These are phyloP conservation scores for Schizophyllum commune DNA, from an alignment of 1,284 basidiomycete genomes.

Conservation along the genomic window DNA sequence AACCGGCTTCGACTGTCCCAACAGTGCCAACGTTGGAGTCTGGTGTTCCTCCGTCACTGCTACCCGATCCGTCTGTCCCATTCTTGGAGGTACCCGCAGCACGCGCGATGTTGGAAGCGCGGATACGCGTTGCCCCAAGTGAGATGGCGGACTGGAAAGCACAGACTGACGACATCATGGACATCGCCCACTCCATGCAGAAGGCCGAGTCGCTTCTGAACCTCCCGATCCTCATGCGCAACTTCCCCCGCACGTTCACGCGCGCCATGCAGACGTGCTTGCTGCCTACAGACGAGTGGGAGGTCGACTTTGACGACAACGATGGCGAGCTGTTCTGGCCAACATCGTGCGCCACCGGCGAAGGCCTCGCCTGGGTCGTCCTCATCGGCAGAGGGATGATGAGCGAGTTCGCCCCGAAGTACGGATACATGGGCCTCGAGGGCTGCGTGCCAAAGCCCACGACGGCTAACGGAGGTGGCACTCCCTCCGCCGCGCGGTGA, in stretches of 20 bases:
- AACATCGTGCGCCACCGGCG: slow-evolving; percentile 55
- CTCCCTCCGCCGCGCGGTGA: neutral
- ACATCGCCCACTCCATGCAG: slow-evolving; percentile 37
- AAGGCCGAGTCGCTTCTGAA: slow-evolving; percentile 48
- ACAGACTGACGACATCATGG: slow-evolving; percentile 32
- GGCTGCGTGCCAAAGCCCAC: slow-evolving; percentile 63
- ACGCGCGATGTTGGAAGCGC: slow-evolving; percentile 15
- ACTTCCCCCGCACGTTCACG: slow-evolving; percentile 66
- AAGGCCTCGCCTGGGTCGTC: slow-evolving; percentile 74
- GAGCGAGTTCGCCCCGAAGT: slow-evolving; percentile 63
- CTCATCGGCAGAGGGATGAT: slow-evolving; percentile 76
- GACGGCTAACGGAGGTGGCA: slow-evolving; percentile 8
- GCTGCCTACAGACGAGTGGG: slow-evolving; percentile 55
- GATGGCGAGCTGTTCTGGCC: slow-evolving; percentile 79
- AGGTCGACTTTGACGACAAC: slow-evolving; percentile 73
- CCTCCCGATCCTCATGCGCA: slow-evolving; percentile 52
- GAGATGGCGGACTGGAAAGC: slow-evolving; percentile 40
- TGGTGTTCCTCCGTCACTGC: slow-evolving; percentile 4
- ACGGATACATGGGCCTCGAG: slow-evolving; percentile 60
- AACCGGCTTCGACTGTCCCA: slow-evolving; percentile 31
- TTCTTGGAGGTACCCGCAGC: slow-evolving; percentile 8
- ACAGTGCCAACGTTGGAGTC: slow-evolving; percentile 22
- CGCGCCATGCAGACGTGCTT: slow-evolving; percentile 62
- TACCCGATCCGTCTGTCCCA: slow-evolving; percentile 8
- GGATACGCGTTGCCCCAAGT: slow-evolving; percentile 26